Conservation (phyloP, 2,329 filamentous ascomycete genomes). For the Huntiella savannae region DNA sequence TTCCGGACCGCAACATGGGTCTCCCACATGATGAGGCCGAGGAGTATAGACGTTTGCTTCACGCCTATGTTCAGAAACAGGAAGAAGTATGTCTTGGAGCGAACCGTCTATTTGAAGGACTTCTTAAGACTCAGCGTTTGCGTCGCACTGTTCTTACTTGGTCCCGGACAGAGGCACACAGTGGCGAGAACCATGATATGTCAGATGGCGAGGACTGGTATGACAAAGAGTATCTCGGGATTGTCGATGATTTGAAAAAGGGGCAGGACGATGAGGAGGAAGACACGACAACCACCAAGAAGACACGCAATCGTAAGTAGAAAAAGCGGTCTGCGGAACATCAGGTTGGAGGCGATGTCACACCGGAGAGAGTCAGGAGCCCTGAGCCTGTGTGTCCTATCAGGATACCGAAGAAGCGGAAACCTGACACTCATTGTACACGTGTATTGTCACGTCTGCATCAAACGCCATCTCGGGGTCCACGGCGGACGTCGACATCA, state of each 20-base stretch:
- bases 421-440: too few relatives aligned
- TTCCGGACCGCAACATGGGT: constrained; percentile 50
- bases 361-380: too few relatives aligned
- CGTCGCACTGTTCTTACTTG: constrained; percentile 53
- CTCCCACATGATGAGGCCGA: constrained; percentile 58
- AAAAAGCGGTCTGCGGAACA: constrained; percentile 5
- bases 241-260: constrained; percentile 59
- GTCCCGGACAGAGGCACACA: constrained; percentile 61
- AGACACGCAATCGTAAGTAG: constrained; percentile 37
- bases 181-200: constrained; percentile 48
- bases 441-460: too few relatives aligned
- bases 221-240: constrained; percentile 60
- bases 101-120: constrained; percentile 46
- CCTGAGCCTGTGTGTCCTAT: too few relatives aligned
- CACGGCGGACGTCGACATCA: too few relatives aligned
- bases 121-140: constrained; percentile 54
- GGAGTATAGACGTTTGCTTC: constrained; percentile 53
- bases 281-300: constrained; percentile 42
- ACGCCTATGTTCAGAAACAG: constrained; percentile 68
- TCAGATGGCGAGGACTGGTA: constrained; percentile 84
- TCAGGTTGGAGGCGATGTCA: background rate
- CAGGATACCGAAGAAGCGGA: too few relatives aligned
- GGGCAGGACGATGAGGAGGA: constrained; percentile 71
- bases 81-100: constrained; percentile 62
- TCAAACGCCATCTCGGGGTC: too few relatives aligned